These are phyloP conservation scores for Leccinum uliginosum DNA, from an alignment of 768 basidiomycete species.

Conservation along the genomic window DNA sequence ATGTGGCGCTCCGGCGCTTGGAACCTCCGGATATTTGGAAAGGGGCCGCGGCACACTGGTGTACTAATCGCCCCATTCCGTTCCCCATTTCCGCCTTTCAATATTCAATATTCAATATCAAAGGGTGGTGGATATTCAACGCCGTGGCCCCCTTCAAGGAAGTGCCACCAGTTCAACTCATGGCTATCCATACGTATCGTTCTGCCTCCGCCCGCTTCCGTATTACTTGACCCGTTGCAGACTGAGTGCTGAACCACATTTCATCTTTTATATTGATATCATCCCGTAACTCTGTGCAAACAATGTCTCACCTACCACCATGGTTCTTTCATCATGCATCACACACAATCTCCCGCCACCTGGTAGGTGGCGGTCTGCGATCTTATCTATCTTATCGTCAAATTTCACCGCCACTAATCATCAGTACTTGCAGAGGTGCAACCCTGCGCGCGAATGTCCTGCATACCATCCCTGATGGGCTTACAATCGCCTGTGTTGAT, in stretches of 20 bases:
- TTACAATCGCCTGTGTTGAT: too few species aligned
- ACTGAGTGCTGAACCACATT: background rate
- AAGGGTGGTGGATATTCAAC: too few species aligned
- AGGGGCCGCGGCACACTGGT: background rate
- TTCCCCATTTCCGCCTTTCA: too few species aligned
- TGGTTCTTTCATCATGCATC: background rate
- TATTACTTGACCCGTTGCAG: background rate
- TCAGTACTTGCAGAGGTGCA: too few species aligned
- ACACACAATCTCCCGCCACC: background rate
- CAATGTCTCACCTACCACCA: background rate
- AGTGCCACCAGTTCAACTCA: too few species aligned
- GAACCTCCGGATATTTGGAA: conserved; percentile 9
- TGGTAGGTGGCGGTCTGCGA: background rate
- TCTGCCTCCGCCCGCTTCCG: too few species aligned
- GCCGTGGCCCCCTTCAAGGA: too few species aligned
- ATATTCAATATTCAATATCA: too few species aligned
- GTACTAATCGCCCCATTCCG: background rate
- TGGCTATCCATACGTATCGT: too few species aligned
- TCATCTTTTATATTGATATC: background rate
- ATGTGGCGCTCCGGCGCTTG: conserved; percentile 11
- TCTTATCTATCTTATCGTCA: background rate
- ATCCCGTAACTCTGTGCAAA: background rate
- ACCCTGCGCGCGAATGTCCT: too few species aligned
- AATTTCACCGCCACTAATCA: too few species aligned
- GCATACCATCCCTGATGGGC: too few species aligned